These are phyloP conservation scores for Somion occarium DNA, from an alignment of 1,284 basidiomycete genomes.

Conservation along the genomic window DNA sequence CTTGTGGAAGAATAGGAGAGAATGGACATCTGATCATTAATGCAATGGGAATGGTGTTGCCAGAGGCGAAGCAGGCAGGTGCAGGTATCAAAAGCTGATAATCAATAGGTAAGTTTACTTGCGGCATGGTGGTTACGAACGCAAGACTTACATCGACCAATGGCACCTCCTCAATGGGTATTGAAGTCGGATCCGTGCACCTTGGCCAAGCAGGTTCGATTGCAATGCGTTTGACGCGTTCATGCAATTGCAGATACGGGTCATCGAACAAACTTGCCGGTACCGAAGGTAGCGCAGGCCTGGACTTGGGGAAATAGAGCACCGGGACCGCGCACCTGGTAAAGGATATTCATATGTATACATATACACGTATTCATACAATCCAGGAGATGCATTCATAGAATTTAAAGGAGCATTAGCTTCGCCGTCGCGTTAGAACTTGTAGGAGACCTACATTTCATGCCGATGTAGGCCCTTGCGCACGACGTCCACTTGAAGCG, in stretches of 20 bases:
- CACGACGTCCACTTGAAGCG: conserved; percentile 34
- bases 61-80: conserved; percentile 34
- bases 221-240: conserved; percentile 24
- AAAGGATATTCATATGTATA: not conserved
- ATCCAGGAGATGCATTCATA: not conserved
- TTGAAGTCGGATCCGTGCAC: not conserved
- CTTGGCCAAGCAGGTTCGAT: conserved; percentile 26
- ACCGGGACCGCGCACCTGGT: conserved; percentile 29
- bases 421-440: conserved; percentile 1
- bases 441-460: conserved; percentile 31
- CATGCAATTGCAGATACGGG: conserved; percentile 16
- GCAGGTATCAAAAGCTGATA: conserved; percentile 29
- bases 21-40: conserved; percentile 33
- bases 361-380: too few species aligned
- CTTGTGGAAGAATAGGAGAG: conserved; percentile 33
- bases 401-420: conserved; percentile 2
- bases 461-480: conserved; percentile 37
- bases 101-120: too few species aligned
- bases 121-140: not conserved
- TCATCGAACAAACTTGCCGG: conserved; percentile 17
- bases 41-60: conserved; percentile 36
- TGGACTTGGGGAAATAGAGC: conserved; percentile 37
- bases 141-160: conserved; percentile 19
- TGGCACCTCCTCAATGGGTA: conserved; percentile 14
- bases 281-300: conserved; percentile 30